These are phyloP conservation scores for Aspergillus baeticus DNA, from an alignment of 495 filamentous ascomycete species.

Conservation along the genomic window DNA sequence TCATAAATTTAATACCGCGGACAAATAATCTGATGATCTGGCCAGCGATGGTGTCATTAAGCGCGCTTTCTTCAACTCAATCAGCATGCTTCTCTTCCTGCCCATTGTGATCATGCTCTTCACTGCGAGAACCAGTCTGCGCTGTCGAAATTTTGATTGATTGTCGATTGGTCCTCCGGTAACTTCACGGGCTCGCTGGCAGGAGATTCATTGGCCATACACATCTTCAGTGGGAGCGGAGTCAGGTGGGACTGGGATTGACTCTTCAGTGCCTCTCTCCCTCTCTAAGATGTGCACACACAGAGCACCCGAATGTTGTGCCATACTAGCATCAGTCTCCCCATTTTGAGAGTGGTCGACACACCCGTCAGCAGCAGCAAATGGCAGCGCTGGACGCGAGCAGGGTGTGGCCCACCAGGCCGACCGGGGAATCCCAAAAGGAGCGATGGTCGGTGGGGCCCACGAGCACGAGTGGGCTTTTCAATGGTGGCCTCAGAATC, in stretches of 20 bases:
- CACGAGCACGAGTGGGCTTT: slow-evolving; percentile 29
- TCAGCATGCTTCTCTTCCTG: neutral
- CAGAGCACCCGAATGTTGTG: slow-evolving; percentile 13
- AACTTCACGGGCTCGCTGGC: neutral
- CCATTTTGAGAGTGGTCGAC: neutral
- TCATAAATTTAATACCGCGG: neutral
- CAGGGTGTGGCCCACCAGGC: slow-evolving; percentile 10
- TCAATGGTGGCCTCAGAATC: slow-evolving; percentile 19
- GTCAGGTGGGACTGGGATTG: slow-evolving; percentile 16
- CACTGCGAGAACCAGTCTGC: neutral
- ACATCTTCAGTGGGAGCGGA: slow-evolving; percentile 17
- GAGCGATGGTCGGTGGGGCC: slow-evolving; percentile 22
- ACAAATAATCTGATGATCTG: slow-evolving; percentile 15
- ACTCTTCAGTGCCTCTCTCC: neutral
- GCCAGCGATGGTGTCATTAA: slow-evolving; percentile 15
- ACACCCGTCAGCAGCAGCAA: neutral
- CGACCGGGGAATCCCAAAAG: slow-evolving; percentile 28
- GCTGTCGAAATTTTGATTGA: slow-evolving; percentile 2
- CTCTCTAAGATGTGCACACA: slow-evolving; percentile 2
- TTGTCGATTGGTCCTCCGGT: neutral
- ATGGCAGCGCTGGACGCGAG: neutral
- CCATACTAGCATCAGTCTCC: slow-evolving; percentile 1
- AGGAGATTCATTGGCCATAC: neutral
- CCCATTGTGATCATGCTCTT: neutral
- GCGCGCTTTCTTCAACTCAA: neutral